These are phyloP conservation scores for Dictyophora rubrovolvata DNA, from an alignment of 768 basidiomycete species.

Conservation along the genomic window DNA sequence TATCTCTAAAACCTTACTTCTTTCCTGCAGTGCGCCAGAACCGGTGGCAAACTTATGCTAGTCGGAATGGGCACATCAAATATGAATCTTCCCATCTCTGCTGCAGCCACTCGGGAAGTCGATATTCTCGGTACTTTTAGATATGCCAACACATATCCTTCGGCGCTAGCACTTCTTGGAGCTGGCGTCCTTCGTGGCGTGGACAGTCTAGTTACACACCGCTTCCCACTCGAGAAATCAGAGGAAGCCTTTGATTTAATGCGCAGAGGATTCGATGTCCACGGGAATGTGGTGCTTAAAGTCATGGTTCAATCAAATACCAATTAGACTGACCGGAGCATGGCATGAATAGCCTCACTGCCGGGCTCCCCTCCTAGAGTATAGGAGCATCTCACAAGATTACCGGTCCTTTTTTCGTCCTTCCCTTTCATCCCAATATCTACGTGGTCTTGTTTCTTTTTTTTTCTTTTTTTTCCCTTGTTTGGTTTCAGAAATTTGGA, in stretches of 20 bases:
- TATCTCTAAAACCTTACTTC: constrained; percentile 11
- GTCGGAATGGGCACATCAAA: constrained; percentile 93
- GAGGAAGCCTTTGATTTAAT: constrained; percentile 76
- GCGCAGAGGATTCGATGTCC: constrained; percentile 62
- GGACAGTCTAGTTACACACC: constrained; percentile 72
- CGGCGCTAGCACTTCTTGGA: constrained; percentile 71
- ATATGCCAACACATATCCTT: constrained; percentile 83
- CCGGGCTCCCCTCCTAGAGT: background rate
- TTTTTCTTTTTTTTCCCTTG: background rate
- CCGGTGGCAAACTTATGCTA: constrained; percentile 86
- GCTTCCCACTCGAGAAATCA: constrained; percentile 54
- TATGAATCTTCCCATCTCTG: constrained; percentile 71
- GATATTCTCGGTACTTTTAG: constrained; percentile 90
- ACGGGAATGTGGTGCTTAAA: constrained; percentile 80
- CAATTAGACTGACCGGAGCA: constrained; percentile 18
- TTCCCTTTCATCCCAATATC: background rate
- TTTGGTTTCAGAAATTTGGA: background rate
- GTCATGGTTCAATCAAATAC: constrained; percentile 47
- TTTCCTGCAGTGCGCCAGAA: constrained; percentile 52
- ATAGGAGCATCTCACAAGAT: background rate
- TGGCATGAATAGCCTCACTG: background rate
- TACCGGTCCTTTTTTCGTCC: background rate
- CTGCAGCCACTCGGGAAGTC: constrained; percentile 79
- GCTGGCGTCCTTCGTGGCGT: constrained; percentile 54
- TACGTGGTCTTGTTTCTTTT: background rate